Evolutionary conservation across 768 basidiomycete genomes (phyloP), one percentile per base, ranked within the genome.

Genomic region (Phylloporus rhodoxanthus): DNA sequence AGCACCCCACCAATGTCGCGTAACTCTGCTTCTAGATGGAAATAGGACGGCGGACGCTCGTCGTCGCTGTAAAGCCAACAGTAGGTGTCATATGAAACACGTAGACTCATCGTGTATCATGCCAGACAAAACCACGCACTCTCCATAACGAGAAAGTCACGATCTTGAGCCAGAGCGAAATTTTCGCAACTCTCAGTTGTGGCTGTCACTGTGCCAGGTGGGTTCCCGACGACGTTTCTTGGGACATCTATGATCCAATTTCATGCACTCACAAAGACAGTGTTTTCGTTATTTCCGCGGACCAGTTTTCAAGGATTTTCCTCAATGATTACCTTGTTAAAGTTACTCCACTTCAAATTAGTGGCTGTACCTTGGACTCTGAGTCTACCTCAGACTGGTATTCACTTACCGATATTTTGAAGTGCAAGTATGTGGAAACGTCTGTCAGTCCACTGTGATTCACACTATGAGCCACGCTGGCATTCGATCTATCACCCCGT

Each of bases 101-200:
- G 23, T 37, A 19, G 44, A 37, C 29, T 21, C 36, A 8, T 47
- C 43, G 15, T 40, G n/a, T 42, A 30, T 33, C 47, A 47, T 8
- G 19, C 8, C 28, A 14, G 21, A 28, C 36, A 1, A 25, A 37
- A 29, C 17, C 13, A 40, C 50, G 21, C 20, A 79, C 87, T 88
- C 76, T 92, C 87, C 26, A 91, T 66, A 59, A 92, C 82, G 47
- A 93, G 65, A 55, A 93, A 77, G 59, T 84, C 75, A 61, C 87
- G 76, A 57, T 85, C 75, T 43, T 76, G 73, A 28, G 82, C 81
- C 23, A 91, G 73, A 50, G 72, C 66, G 14, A 93, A 74, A 9
- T 20, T 79, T 75, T 32, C 23, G 23, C 23, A 5, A 23, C 88
- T 75, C 47, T 80, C 78, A 13, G 77, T 65, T 0, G 82, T 77